Percentiles rank a stretch among this genome's conserved stretches.
Conservation (phyloP, 2,329 filamentous ascomycete species). For the Pseudogymnoascus pannorum region DNA sequence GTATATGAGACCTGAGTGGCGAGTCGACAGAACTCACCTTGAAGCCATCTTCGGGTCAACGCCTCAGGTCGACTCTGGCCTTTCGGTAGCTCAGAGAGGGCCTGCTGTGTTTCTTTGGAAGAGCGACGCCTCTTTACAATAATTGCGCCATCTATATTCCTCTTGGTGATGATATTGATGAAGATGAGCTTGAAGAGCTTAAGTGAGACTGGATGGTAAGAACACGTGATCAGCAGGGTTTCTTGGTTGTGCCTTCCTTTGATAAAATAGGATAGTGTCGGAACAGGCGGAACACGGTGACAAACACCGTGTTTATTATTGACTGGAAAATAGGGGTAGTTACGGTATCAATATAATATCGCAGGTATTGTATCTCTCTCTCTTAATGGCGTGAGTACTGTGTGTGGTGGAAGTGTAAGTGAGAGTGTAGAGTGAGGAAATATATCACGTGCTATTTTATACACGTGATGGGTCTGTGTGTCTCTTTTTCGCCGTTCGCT, state of each 20-base stretch:
- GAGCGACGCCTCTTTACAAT: neutral
- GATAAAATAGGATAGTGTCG: neutral
- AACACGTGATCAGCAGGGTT: slow-evolving; percentile 3
- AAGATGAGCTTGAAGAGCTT: neutral
- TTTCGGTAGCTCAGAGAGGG: slow-evolving; percentile 3
- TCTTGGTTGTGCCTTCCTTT: neutral
- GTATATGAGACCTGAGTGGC: slow-evolving; percentile 11
- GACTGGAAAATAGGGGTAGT: neutral
- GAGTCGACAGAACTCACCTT: slow-evolving; percentile 23
- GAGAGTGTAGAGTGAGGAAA: neutral
- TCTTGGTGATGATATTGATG: neutral
- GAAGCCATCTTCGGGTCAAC: slow-evolving; percentile 26
- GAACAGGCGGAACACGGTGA: neutral
- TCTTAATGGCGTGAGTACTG: no score
- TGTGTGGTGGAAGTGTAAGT: neutral
- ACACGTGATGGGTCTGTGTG: neutral
- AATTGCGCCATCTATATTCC: neutral
- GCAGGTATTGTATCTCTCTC: neutral
- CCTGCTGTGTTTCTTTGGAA: slow-evolving; percentile 1
- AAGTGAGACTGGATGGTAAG: neutral
- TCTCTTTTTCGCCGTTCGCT: neutral
- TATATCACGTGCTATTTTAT: neutral
- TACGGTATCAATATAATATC: neutral
- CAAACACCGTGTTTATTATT: neutral
- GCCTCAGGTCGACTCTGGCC: slow-evolving; percentile 3